Evolutionary conservation across 768 basidiomycete genomes (phyloP).

Genomic region (Aureoboletus auriporus): DNA sequence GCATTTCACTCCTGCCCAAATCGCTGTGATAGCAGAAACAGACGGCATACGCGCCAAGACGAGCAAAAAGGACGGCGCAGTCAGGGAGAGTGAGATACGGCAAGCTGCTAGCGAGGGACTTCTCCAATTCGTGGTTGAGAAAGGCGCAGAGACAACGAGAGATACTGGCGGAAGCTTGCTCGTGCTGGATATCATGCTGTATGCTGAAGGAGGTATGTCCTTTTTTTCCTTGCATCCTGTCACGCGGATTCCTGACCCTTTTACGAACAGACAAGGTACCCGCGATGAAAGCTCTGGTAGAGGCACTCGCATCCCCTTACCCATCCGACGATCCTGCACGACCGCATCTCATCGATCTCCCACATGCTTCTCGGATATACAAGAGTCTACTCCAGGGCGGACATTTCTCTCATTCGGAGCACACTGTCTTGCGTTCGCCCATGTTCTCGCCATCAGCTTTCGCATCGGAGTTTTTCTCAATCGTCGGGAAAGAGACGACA

Average conservation of each 20-base stretch:
- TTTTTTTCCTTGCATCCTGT: constrained; percentile 6
- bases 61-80: constrained; percentile 73
- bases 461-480: constrained; percentile 51
- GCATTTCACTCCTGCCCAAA: constrained; percentile 85
- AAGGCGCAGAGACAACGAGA: constrained; percentile 56
- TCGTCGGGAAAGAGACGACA: constrained; percentile 49
- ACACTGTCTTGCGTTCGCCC: constrained; percentile 47
- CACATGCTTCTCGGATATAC: constrained; percentile 80
- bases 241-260: background rate
- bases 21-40: constrained; percentile 66
- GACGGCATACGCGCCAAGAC: constrained; percentile 65
- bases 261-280: constrained; percentile 58
- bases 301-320: constrained; percentile 52
- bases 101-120: constrained; percentile 71
- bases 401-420: constrained; percentile 68
- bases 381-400: constrained; percentile 90
- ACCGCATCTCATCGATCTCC: constrained; percentile 73
- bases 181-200: constrained; percentile 78
- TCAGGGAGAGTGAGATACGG: constrained; percentile 68
- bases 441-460: constrained; percentile 59
- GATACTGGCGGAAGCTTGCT: constrained; percentile 82
- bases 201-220: constrained; percentile 71
- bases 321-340: constrained; percentile 45
- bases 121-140: constrained; percentile 62
- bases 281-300: constrained; percentile 58